A percentile compares a stretch with the other conserved stretches of the same genome.
Evolutionary conservation across 2,329 filamentous ascomycete genomes (phyloP).

Genomic region (Diplodia seriata): DNA sequence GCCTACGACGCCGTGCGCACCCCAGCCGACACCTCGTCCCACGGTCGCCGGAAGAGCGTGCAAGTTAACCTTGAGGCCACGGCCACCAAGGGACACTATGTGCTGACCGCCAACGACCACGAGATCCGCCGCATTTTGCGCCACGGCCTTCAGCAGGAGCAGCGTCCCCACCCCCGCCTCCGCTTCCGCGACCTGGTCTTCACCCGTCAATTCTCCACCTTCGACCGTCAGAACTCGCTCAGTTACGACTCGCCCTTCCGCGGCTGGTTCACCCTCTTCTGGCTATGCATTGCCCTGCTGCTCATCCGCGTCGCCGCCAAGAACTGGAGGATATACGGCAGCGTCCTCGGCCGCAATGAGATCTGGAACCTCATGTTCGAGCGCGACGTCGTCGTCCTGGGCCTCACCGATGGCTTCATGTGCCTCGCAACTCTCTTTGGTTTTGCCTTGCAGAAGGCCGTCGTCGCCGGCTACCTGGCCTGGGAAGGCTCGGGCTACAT

Average conservation of each 20-base stretch:
- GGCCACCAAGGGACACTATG: constrained; percentile 55
- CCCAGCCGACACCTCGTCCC: constrained; percentile 18
- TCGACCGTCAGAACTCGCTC: constrained; percentile 73
- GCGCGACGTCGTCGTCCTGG: constrained; percentile 58
- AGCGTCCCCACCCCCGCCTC: constrained; percentile 30
- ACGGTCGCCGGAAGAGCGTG: constrained; percentile 49
- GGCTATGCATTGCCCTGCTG: constrained; percentile 72
- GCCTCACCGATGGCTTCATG: constrained; percentile 72
- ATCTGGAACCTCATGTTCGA: constrained; percentile 73
- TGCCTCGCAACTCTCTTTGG: constrained; percentile 70
- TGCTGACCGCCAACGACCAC: constrained; percentile 58
- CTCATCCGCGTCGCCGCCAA: constrained; percentile 70
- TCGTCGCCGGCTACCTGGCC: constrained; percentile 65
- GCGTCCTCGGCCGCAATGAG: constrained; percentile 72
- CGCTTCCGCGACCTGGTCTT: constrained; percentile 68
- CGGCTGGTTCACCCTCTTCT: constrained; percentile 82
- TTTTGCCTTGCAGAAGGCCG: constrained; percentile 68
- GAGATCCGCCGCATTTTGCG: constrained; percentile 56
- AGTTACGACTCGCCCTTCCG: constrained; percentile 74
- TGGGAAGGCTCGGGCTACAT: constrained; percentile 77
- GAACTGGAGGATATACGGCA: constrained; percentile 74
- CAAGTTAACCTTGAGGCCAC: constrained; percentile 57
- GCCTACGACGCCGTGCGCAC: constrained; percentile 31
- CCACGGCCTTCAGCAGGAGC: constrained; percentile 53
- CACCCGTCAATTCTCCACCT: constrained; percentile 74